A percentile compares a stretch with the other conserved stretches of the same genome.
Conservation (phyloP, 2,329 filamentous ascomycete species). For the Xylogone sp. region DNA sequence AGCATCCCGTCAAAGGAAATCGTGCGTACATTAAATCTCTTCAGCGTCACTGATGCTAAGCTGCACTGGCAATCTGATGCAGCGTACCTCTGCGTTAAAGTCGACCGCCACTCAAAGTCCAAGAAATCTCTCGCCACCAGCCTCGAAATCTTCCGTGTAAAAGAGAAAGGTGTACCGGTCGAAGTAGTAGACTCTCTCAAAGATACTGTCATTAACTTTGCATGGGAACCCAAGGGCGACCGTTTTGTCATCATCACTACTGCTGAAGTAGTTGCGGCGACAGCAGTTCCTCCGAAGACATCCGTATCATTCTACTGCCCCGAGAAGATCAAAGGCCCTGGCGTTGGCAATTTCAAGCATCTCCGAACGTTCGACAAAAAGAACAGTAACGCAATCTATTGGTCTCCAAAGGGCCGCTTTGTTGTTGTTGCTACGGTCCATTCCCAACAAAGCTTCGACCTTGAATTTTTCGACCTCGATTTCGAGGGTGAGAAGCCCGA, state of each 20-base stretch:
- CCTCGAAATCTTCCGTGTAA: slow-evolving; percentile 95
- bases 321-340: slow-evolving; percentile 82
- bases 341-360: slow-evolving; percentile 91
- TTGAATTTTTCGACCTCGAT: slow-evolving; percentile 97
- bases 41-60: slow-evolving; percentile 97
- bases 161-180: slow-evolving; percentile 96
- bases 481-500: slow-evolving; percentile 97
- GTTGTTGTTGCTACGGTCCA: slow-evolving; percentile 91
- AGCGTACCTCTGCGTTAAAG: slow-evolving; percentile 95
- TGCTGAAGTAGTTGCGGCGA: slow-evolving; percentile 72
- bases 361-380: slow-evolving; percentile 96
- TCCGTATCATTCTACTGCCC: slow-evolving; percentile 94
- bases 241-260: slow-evolving; percentile 97
- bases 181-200: slow-evolving; percentile 98
- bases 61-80: slow-evolving; percentile 98
- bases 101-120: slow-evolving; percentile 97
- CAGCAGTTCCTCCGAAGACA: slow-evolving; percentile 88
- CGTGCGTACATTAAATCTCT: slow-evolving; percentile 90
- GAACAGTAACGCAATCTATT: slow-evolving; percentile 99
- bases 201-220: slow-evolving; percentile 98
- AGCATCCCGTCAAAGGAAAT: slow-evolving; percentile 92
- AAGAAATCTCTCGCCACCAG: slow-evolving; percentile 98
- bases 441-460: slow-evolving; percentile 88
- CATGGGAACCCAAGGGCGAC: slow-evolving; percentile 98
- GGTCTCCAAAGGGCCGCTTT: slow-evolving; percentile 93